Conservation (phyloP, 2,329 filamentous ascomycete genomes). For the Phymatotrichopsis omnivora region DNA sequence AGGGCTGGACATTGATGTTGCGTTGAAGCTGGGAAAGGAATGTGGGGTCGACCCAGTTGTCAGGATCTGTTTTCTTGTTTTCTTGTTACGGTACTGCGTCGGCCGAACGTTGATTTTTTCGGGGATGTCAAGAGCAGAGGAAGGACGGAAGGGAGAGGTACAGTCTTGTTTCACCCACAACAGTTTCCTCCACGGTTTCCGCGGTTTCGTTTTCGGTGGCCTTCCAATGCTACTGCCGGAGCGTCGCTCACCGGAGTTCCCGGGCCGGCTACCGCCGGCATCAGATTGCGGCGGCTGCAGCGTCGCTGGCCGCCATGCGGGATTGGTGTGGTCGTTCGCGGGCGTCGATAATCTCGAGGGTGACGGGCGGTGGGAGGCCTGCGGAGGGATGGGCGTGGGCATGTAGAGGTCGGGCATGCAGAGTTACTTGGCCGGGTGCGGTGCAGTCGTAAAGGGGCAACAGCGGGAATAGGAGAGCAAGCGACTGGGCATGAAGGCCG, state of each 20-base stretch:
- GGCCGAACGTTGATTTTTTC: neutral
- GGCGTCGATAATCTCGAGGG: constrained; percentile 16
- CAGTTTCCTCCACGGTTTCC: constrained; percentile 72
- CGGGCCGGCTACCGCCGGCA: no score
- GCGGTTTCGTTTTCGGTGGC: constrained; percentile 16
- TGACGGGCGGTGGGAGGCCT: constrained; percentile 12
- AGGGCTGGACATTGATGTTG: constrained; percentile 85
- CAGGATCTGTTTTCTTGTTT: constrained; percentile 54
- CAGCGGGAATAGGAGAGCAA: no score
- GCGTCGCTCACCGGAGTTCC: no score
- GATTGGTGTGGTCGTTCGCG: constrained; percentile 3
- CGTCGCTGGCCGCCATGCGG: constrained; percentile 9
- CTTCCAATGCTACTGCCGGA: no score
- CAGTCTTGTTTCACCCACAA: constrained; percentile 97
- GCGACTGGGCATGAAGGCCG: no score
- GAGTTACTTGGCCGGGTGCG: no score
- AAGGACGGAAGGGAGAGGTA: constrained; percentile 39
- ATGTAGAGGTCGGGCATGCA: constrained; percentile 21
- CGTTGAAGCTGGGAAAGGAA: constrained; percentile 93
- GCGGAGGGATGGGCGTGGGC: constrained; percentile 15
- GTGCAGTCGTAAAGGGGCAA: no score
- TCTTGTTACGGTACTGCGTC: constrained; percentile 2
- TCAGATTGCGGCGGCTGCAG: no score
- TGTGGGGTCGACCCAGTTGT: constrained; percentile 96
- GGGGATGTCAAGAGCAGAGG: neutral